Evolutionary conservation across 2,329 filamentous ascomycete species (phyloP), one percentile per base, ranked within the genome.

Genomic region (Helminthosporium solani): DNA sequence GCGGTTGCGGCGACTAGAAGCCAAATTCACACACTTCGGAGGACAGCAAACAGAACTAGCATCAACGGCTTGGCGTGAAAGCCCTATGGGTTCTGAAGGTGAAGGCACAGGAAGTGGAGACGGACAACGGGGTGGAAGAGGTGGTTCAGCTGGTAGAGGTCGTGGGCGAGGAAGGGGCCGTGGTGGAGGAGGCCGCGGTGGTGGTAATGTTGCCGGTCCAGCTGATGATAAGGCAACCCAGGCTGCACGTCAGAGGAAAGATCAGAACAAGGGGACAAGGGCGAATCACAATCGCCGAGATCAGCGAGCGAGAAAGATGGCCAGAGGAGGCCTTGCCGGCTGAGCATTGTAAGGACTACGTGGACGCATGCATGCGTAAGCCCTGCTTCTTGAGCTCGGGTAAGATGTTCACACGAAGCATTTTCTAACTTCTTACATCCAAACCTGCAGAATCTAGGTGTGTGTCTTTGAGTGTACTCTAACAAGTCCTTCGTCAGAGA

Each of bases 231-330:
- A 83, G 57, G 80, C 79, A n/a, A 90, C 87, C 0, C 83, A 90
- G 55, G 73, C 76, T 43, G 85, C 87, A 8, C 79, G 90, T 55
- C 79, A 84, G 58, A 79, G 81, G 52, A 96, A 96, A 66, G 91
- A 95, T 64, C 84, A 87, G 20, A 87, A 84, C 57, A 96, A 96
- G 68, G 79, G 85, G 2, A 88, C 86, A 18, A 78, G 86, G 50
- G 90, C 89, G 25, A 96, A 96, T 64, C 90, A 96, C 66, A 94
- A 90, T 68, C 82, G 91, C 20, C 80, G 90, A 40, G 87, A 95
- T 63, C 79, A 81, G 58, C 70, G 81, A 47, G 81, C 80, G 36
- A 80, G 72, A 64, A 84, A 84, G 68, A 80, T 84, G 73, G 80
- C 81, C 2, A 73, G 80, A 50, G 81, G 75, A 41, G 80, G 80